phyloP scores from a whole-genome alignment of 1,139 yeast species.

The Candida tropicalis region DNA sequence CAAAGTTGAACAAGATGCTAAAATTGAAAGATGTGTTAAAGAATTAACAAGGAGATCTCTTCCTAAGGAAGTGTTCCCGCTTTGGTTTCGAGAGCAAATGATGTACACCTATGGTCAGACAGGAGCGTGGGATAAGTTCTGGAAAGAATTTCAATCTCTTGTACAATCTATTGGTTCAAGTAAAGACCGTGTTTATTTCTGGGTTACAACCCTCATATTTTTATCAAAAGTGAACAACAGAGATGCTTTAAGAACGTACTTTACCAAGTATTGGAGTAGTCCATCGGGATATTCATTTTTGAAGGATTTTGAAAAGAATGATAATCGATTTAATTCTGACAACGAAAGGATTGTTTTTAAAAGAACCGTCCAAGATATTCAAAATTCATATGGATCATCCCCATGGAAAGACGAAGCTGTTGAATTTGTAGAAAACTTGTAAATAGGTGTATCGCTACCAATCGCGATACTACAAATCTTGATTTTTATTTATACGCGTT shows the following conservation, averaged over 20 bases:
- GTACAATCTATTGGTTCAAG: constrained; percentile 10
- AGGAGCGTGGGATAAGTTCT: constrained; percentile 41
- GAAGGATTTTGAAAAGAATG: constrained; percentile 22
- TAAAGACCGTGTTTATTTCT: constrained; percentile 21
- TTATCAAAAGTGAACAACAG: constrained; percentile 33
- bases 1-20: constrained; percentile 23
- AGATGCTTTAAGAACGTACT: constrained; percentile 32
- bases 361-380: constrained; percentile 23
- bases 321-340: constrained; percentile 21
- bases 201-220: constrained; percentile 41
- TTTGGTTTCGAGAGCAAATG: constrained; percentile 33
- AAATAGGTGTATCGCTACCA: constrained; percentile 9
- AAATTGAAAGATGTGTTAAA: constrained; percentile 34
- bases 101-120: constrained; percentile 44
- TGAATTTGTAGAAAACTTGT: constrained; percentile 12
- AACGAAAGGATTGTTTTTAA: constrained; percentile 27
- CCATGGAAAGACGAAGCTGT: constrained; percentile 18
- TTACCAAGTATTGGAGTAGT: constrained; percentile 34
- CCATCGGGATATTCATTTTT: constrained; percentile 27
- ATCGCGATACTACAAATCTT: background rate
- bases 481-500: constrained; percentile 5
- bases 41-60: constrained; percentile 23
- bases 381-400: constrained; percentile 13
- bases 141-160: constrained; percentile 41
- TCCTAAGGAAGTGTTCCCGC: constrained; percentile 16